Evolutionary conservation across 2,329 filamentous ascomycete genomes (phyloP).

Genomic region (Arachnomyces sp.): DNA sequence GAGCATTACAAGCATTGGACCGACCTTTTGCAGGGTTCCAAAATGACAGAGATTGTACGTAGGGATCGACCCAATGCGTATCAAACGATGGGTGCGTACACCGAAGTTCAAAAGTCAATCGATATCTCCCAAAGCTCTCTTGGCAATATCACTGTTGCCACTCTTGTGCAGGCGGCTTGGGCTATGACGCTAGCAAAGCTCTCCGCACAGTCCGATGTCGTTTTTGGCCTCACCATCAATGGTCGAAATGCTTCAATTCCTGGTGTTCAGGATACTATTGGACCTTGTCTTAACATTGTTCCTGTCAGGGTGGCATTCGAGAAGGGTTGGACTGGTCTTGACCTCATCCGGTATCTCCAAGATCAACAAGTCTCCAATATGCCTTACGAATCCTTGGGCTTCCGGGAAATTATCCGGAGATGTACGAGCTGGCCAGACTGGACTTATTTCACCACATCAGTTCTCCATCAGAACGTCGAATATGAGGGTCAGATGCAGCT

Average conservation of each 20-base stretch:
- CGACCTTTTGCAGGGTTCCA: slow-evolving; percentile 49
- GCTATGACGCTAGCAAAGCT: slow-evolving; percentile 54
- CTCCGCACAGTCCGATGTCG: slow-evolving; percentile 47
- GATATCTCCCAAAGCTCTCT: slow-evolving; percentile 39
- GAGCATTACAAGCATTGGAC: slow-evolving; percentile 55
- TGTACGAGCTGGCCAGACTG: slow-evolving; percentile 37
- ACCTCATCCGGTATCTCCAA: slow-evolving; percentile 49
- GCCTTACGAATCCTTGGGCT: slow-evolving; percentile 48
- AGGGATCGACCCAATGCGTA: slow-evolving; percentile 27
- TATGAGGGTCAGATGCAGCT: slow-evolving; percentile 30
- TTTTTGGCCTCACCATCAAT: slow-evolving; percentile 60
- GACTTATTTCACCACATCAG: slow-evolving; percentile 33
- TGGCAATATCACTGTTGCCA: slow-evolving; percentile 55
- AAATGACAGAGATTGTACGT: slow-evolving; percentile 39
- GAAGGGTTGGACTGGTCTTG: slow-evolving; percentile 43
- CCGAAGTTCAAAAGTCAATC: slow-evolving; percentile 28
- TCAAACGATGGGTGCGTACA: slow-evolving; percentile 28
- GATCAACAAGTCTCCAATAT: slow-evolving; percentile 52
- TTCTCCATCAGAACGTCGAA: slow-evolving; percentile 33
- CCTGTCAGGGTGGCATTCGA: slow-evolving; percentile 55
- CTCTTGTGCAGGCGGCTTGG: slow-evolving; percentile 61
- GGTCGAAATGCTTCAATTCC: slow-evolving; percentile 55
- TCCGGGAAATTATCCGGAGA: slow-evolving; percentile 45
- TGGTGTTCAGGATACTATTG: slow-evolving; percentile 51
- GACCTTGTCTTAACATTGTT: slow-evolving; percentile 61